Evolutionary conservation across 164 flowering plant genomes (phyloP).

Genomic region (Taxillus chinensis): DNA sequence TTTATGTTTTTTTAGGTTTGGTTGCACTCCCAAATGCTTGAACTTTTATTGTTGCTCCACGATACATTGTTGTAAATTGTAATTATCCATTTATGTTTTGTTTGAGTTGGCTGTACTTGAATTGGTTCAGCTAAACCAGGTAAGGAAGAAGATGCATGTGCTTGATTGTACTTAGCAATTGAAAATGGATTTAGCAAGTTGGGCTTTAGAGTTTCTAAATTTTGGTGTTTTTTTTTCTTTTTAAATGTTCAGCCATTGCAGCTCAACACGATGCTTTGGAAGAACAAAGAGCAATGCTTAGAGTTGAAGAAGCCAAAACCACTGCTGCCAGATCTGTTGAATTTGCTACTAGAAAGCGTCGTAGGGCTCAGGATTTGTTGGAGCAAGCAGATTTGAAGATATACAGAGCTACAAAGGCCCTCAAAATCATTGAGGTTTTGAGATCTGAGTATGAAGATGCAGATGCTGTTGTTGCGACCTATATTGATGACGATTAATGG

Average conservation of each 20-base stretch:
- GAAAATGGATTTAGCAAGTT: too few species aligned
- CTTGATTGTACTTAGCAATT: too few species aligned
- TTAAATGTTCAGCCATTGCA: slow-evolving; percentile 17
- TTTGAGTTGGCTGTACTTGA: too few species aligned
- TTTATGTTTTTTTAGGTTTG: too few species aligned
- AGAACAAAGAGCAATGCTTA: slow-evolving; percentile 23
- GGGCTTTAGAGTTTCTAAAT: not conserved
- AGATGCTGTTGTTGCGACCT: slow-evolving; percentile 13
- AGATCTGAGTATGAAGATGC: slow-evolving; percentile 15
- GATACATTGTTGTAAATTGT: too few species aligned
- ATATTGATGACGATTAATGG: slow-evolving; percentile 10
- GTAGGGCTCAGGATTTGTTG: slow-evolving; percentile 59
- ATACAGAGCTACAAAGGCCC: slow-evolving; percentile 57
- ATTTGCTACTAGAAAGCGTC: slow-evolving; percentile 43
- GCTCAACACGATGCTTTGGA: slow-evolving; percentile 20
- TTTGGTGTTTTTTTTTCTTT: not conserved
- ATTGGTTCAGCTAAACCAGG: too few species aligned
- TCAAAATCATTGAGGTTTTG: slow-evolving; percentile 54
- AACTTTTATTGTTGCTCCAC: too few species aligned
- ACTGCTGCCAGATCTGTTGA: slow-evolving; percentile 26
- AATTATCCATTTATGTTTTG: too few species aligned
- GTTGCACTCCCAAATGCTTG: too few species aligned
- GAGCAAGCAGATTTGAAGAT: slow-evolving; percentile 58
- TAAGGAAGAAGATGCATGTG: too few species aligned
- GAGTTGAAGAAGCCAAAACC: slow-evolving; percentile 40